Evolutionary conservation across 805 yeast genomes (phyloP), one percentile per base, ranked within the genome.

Genomic region (Yamadazyma laniorum): DNA sequence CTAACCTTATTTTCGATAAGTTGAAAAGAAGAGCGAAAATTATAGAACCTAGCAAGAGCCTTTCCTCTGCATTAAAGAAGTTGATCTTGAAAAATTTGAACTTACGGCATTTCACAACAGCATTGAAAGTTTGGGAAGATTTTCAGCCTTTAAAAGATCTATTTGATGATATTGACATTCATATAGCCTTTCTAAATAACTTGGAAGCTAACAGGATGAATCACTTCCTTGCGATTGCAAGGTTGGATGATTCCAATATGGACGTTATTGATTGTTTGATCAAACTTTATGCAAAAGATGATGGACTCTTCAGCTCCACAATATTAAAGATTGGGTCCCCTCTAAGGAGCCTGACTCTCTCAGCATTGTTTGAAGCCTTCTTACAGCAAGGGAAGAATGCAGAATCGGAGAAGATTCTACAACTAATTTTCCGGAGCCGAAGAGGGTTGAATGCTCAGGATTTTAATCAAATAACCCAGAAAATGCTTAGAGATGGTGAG

Each of bases 361-460:
- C 67, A 4, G 57, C 56, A 43, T 47, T 68, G 21, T 59, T 67
- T 32, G 44, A 50, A 14, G 48, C 59, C 5, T 65, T 65, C 32
- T 39, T 62, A 25, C 18, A 27, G 11, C 60, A 54, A 35, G 51
- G 55, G 29, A 53, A 56, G 30, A 61, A 55, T 23, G 44, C 37
- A 2, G 63, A 58, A 4, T 56, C 68, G 0, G 61, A 61, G 28
- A 53, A 48, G 35, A 45, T 65, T 18, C 47, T 61, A 14, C 55
- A 51, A 40, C 45, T 57, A 6, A 62, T 68, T 7, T 48, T 60
- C 37, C 50, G 53, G 9, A 50, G 65, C 5, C 45, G 48, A 29
- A 49, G 50, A 14, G 68, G 67, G 1, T 34, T 63, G 5, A 43
- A 47, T 14, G 18, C 48, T 5, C 27, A 34, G 3, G 72, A 67